Percentiles rank a stretch among this genome's conserved stretches.
phyloP scores from a whole-genome alignment of 2,329 filamentous ascomycete species.

The Penicillium polonicum region DNA sequence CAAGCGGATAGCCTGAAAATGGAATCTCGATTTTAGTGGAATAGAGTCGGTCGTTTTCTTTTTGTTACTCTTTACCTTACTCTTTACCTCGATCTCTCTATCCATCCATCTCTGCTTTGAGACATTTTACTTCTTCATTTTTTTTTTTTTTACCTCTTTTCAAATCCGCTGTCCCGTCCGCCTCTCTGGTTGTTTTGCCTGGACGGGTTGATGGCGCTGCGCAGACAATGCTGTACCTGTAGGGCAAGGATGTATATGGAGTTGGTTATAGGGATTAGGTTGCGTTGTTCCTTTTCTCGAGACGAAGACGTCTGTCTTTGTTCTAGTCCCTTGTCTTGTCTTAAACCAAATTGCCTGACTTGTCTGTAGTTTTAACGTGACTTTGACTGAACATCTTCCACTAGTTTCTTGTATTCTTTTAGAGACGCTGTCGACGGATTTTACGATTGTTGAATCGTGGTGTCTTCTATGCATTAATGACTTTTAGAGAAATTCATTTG shows the following conservation, averaged over 20 bases:
- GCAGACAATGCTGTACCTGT: neutral
- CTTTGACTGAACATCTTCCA: neutral
- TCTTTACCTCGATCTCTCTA: slow-evolving; percentile 16
- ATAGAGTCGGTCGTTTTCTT: slow-evolving; percentile 40
- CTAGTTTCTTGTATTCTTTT: neutral
- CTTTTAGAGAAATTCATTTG: neutral
- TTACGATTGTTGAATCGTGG: neutral
- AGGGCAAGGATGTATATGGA: slow-evolving; percentile 2
- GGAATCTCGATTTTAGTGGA: slow-evolving; percentile 42
- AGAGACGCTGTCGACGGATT: neutral
- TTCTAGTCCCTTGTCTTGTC: neutral
- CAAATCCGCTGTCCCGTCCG: slow-evolving; percentile 1
- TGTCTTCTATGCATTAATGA: neutral
- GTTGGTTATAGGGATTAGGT: neutral
- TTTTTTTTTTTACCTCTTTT: slow-evolving; percentile 4
- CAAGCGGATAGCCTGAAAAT: slow-evolving; percentile 43
- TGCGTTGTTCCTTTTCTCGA: neutral
- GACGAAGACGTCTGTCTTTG: neutral
- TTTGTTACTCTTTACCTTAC: slow-evolving; percentile 19
- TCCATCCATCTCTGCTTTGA: slow-evolving; percentile 15
- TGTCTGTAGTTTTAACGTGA: neutral
- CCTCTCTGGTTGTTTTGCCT: slow-evolving; percentile 1
- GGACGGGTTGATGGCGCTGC: slow-evolving; percentile 5
- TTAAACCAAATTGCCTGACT: neutral
- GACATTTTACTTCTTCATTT: slow-evolving; percentile 10